A percentile compares a stretch with the other conserved stretches of the same genome.
Evolutionary conservation across 2,329 filamentous ascomycete genomes (phyloP).

Genomic region (Pseudocercospora vitis): DNA sequence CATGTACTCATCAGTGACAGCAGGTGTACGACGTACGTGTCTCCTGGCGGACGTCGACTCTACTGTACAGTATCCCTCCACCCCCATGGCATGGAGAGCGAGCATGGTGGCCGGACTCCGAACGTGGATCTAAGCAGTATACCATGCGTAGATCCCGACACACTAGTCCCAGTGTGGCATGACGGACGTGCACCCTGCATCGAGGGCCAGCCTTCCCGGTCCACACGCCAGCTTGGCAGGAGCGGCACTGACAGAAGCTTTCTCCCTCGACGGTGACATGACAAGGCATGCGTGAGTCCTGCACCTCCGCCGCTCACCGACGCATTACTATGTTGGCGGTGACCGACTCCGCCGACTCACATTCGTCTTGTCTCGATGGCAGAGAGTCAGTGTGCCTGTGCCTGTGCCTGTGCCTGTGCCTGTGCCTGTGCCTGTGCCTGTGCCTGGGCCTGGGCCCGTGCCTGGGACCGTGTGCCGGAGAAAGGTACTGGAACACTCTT

Average conservation of each 20-base stretch:
- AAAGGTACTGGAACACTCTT: too few species aligned
- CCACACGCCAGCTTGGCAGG: not conserved
- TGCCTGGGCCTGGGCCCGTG: too few species aligned
- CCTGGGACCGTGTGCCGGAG: too few species aligned
- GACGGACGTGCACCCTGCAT: too few species aligned
- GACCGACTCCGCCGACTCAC: not conserved
- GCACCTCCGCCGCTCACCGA: constrained; percentile 1
- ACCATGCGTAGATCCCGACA: constrained; percentile 1
- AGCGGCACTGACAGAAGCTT: not conserved
- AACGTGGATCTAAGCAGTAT: not conserved
- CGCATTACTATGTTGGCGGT: not conserved
- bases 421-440: too few species aligned
- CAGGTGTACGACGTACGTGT: not conserved
- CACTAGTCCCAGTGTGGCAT: not conserved
- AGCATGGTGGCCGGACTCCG: not conserved
- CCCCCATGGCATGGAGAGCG: constrained; percentile 3
- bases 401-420: too few species aligned
- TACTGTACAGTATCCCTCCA: not conserved
- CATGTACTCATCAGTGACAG: not conserved
- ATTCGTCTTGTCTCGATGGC: not conserved
- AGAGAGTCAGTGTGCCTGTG: not conserved
- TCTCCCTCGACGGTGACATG: not conserved
- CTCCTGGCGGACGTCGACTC: not conserved
- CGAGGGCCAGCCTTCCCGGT: not conserved
- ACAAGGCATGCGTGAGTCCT: not conserved